A percentile compares a stretch with the other conserved stretches of the same genome.
phyloP scores from a whole-genome alignment of 805 yeast species.

The Wickerhamomyces ciferrii region DNA sequence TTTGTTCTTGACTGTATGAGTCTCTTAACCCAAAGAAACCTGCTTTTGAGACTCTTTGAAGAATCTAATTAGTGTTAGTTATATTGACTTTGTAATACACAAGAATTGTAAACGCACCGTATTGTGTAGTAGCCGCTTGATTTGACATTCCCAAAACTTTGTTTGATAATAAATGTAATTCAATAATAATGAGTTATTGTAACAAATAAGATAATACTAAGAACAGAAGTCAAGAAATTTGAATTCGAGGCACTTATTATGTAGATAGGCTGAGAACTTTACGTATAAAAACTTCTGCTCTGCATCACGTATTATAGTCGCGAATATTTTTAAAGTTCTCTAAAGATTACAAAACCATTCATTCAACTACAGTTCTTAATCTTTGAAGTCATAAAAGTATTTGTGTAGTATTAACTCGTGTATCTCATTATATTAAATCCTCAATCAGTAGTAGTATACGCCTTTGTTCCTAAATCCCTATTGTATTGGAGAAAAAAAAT shows the following conservation, averaged over 20 bases:
- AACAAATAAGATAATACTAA: too few relatives aligned
- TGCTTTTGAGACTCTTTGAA: slow-evolving; percentile 1
- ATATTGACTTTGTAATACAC: not conserved
- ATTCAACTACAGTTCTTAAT: too few relatives aligned
- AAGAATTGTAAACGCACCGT: not conserved
- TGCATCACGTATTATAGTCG: not conserved
- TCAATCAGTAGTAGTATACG: not conserved
- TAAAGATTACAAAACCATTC: not conserved
- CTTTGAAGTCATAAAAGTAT: too few relatives aligned
- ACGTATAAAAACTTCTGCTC: too few relatives aligned
- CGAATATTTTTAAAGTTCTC: not conserved
- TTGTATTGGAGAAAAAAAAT: too few relatives aligned
- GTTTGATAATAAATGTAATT: too few relatives aligned
- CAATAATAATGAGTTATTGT: too few relatives aligned
- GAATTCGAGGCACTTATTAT: too few relatives aligned
- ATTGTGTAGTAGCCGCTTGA: not conserved
- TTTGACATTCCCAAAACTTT: not conserved
- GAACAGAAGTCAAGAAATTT: too few relatives aligned
- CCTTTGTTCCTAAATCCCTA: not conserved
- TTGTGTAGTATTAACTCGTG: not conserved
- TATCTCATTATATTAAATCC: not conserved
- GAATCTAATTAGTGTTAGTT: not conserved
- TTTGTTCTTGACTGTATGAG: slow-evolving; percentile 8
- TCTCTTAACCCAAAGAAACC: slow-evolving; percentile 15
- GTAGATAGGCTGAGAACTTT: too few relatives aligned